Evolutionary conservation across 2,329 filamentous ascomycete genomes (phyloP).

Genomic region (Fusarium sulawesiense): DNA sequence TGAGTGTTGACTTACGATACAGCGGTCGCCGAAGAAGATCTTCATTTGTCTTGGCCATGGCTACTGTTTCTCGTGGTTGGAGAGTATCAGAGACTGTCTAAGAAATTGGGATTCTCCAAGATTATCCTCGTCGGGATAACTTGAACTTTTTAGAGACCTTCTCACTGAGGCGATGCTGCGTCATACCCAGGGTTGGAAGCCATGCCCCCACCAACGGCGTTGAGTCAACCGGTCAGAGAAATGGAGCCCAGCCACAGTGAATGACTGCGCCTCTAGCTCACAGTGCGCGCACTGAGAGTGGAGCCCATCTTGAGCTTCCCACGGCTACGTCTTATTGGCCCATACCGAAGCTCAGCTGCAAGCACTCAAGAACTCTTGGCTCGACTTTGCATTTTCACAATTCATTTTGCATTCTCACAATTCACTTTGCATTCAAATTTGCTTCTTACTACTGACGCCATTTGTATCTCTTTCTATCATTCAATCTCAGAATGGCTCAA

Average conservation of each 20-base stretch:
- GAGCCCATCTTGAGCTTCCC: background rate
- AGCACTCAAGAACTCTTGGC: background rate
- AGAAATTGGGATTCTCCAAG: background rate
- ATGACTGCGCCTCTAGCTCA: background rate
- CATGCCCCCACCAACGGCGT: conserved; percentile 12
- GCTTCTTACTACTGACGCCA: background rate
- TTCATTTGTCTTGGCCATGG: conserved; percentile 56
- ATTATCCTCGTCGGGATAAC: background rate
- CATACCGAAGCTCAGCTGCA: background rate
- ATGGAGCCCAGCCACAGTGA: conserved; percentile 8
- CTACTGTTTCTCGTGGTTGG: background rate
- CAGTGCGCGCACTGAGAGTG: background rate
- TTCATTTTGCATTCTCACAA: background rate
- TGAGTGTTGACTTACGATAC: conserved; percentile 55
- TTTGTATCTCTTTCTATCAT: background rate
- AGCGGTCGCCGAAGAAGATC: conserved; percentile 63
- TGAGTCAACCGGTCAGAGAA: conserved; percentile 40
- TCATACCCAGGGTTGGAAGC: conserved; percentile 21
- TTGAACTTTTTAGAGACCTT: conserved; percentile 24
- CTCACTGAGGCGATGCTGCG: conserved; percentile 11
- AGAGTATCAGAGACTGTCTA: background rate
- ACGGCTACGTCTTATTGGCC: background rate
- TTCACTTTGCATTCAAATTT: background rate
- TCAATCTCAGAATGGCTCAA: conserved; percentile 1
- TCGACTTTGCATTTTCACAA: background rate